Evolutionary conservation across 2,329 filamentous ascomycete genomes (phyloP).

Genomic region (Colletotrichum tamarilloi): DNA sequence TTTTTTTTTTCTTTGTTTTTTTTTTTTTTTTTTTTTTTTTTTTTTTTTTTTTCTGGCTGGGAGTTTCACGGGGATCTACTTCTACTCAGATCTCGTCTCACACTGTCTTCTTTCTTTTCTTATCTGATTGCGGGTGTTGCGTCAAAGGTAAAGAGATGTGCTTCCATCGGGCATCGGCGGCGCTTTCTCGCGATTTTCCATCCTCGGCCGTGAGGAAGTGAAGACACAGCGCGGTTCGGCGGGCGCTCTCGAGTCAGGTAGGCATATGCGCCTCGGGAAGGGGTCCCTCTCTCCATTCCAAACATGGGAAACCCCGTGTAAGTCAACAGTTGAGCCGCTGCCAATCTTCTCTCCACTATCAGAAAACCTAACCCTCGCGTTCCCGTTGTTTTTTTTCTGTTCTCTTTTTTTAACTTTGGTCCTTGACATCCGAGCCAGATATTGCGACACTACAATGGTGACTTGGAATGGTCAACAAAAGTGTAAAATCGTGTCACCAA

Average conservation of each 20-base stretch:
- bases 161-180: not conserved
- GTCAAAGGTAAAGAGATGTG: not conserved
- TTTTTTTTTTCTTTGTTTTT: not conserved
- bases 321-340: constrained; percentile 30
- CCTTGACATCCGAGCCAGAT: not conserved
- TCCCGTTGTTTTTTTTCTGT: not conserved
- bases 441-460: not conserved
- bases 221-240: not conserved
- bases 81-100: constrained; percentile 1
- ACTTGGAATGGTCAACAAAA: not conserved
- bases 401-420: not conserved
- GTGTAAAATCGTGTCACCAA: not conserved
- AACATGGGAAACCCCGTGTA: constrained; percentile 8
- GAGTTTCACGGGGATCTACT: constrained; percentile 19
- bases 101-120: not conserved
- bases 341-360: constrained; percentile 8
- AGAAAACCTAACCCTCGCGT: not conserved
- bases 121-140: not conserved
- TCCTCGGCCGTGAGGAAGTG: constrained; percentile 14
- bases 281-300: not conserved
- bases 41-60: not conserved
- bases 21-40: not conserved
- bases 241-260: constrained; percentile 32
- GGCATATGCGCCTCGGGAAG: not conserved
- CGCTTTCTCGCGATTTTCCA: not conserved